A percentile compares a stretch with the other conserved stretches of the same genome.
These are phyloP conservation scores for Colletotrichum tabaci DNA, from an alignment of 2,329 filamentous ascomycete genomes.

Conservation along the genomic window DNA sequence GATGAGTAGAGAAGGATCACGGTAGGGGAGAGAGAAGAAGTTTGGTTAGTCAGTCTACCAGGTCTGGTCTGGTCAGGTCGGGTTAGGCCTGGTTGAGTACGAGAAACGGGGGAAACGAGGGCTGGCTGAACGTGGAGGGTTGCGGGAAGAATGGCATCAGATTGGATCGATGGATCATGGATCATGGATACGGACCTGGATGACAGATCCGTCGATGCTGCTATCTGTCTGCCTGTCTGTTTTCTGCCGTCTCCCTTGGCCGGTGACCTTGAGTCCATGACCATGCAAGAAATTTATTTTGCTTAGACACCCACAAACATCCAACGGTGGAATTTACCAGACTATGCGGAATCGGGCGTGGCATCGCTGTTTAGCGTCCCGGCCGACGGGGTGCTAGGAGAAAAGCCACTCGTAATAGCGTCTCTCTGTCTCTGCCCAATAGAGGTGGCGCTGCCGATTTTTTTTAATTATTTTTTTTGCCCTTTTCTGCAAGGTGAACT, in stretches of 20 bases:
- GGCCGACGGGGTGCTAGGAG: conserved; percentile 33
- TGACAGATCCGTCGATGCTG: conserved; percentile 6
- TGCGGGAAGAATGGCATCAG: conserved; percentile 19
- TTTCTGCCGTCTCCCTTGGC: neutral
- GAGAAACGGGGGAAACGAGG: conserved; percentile 2
- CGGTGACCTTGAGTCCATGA: neutral
- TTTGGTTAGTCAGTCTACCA: neutral
- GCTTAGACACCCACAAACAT: conserved; percentile 10
- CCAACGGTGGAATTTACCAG: neutral
- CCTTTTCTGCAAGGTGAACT: conserved; percentile 1
- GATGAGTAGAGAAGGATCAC: neutral
- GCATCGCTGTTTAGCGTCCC: conserved; percentile 5
- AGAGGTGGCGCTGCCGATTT: conserved; percentile 30
- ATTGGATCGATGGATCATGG: conserved; percentile 7
- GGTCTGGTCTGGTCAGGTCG: neutral
- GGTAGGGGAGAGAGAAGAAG: conserved; percentile 1
- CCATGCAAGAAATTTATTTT: conserved; percentile 14
- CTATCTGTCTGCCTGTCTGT: neutral
- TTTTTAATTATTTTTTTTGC: neutral
- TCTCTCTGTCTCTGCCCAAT: neutral
- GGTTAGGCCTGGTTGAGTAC: conserved; percentile 2
- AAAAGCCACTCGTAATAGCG: conserved; percentile 38
- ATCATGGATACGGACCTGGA: neutral
- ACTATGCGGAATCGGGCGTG: conserved; percentile 16
- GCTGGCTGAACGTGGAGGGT: conserved; percentile 7